Conservation (phyloP, 2,329 filamentous ascomycete genomes). For the Neonectria ditissima region DNA sequence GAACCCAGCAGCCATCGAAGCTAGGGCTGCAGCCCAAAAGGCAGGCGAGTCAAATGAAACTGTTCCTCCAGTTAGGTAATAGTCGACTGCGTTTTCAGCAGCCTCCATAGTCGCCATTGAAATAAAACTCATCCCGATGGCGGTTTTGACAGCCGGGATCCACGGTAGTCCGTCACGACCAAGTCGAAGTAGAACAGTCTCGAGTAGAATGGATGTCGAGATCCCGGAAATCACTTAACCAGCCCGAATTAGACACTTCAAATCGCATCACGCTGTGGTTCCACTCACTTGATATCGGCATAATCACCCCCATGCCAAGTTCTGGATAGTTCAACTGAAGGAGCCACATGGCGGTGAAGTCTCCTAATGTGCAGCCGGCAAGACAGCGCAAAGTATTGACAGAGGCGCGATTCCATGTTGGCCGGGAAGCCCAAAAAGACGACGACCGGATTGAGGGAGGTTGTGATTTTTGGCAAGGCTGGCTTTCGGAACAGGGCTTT, state of each 20-base stretch:
- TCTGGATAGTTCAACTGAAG: constrained; percentile 61
- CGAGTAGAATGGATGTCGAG: constrained; percentile 62
- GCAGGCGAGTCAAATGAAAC: constrained; percentile 58
- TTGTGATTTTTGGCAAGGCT: neutral
- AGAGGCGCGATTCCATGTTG: constrained; percentile 61
- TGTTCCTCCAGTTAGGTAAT: constrained; percentile 63
- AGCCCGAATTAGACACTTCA: neutral
- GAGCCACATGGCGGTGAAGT: constrained; percentile 68
- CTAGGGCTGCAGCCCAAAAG: constrained; percentile 64
- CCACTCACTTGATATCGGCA: constrained; percentile 62
- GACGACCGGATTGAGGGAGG: neutral
- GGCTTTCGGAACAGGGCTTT: neutral
- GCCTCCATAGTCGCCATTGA: constrained; percentile 71
- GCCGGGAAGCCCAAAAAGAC: constrained; percentile 49
- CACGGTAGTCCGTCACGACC: constrained; percentile 62
- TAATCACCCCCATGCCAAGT: constrained; percentile 60
- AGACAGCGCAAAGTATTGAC: constrained; percentile 68
- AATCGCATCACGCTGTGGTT: neutral
- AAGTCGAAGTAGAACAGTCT: constrained; percentile 62
- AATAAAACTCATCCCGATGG: constrained; percentile 68
- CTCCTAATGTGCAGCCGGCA: constrained; percentile 66
- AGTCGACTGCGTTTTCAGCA: constrained; percentile 67
- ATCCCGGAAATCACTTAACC: constrained; percentile 63
- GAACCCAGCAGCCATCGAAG: constrained; percentile 59
- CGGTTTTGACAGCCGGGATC: constrained; percentile 60